A percentile compares a stretch with the other conserved stretches of the same genome.
These are phyloP conservation scores for Pseudopyrenochaeta lycopersici DNA, from an alignment of 2,329 filamentous ascomycete genomes.

Conservation along the genomic window DNA sequence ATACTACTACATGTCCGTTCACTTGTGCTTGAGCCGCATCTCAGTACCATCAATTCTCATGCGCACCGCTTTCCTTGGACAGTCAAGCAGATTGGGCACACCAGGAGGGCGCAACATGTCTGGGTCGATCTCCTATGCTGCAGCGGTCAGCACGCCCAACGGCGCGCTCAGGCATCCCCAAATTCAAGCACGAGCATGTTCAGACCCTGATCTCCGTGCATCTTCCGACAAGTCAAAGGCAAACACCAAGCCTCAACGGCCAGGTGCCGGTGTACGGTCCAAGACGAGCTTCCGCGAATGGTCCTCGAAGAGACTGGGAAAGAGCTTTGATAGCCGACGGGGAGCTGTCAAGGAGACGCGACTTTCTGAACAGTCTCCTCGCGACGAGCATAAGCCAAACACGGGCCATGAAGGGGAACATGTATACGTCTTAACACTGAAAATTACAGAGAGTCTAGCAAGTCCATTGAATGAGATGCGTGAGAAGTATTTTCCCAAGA, in stretches of 20 bases:
- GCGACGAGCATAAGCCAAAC: conserved; percentile 40
- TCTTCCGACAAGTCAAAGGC: conserved; percentile 13
- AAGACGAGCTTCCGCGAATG: conserved; percentile 26
- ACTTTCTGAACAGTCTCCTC: conserved; percentile 7
- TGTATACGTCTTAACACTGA: conserved; percentile 56
- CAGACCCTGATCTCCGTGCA: conserved; percentile 16
- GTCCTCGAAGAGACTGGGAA: conserved; percentile 15
- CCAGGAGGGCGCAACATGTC: conserved; percentile 8
- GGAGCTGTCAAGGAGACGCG: conserved; percentile 14
- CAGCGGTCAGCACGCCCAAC: conserved; percentile 28
- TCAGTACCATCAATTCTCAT: background rate
- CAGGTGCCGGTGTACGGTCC: conserved; percentile 16
- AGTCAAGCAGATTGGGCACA: background rate
- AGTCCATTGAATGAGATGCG: conserved; percentile 51
- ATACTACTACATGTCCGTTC: no score
- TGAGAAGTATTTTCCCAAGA: conserved; percentile 53
- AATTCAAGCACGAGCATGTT: conserved; percentile 18
- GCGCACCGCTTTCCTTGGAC: background rate
- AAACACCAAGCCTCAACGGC: conserved; percentile 14
- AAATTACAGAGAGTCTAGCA: conserved; percentile 50
- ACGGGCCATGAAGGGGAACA: conserved; percentile 41
- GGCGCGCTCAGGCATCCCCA: conserved; percentile 19
- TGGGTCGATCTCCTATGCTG: conserved; percentile 26
- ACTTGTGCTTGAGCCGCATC: no score
- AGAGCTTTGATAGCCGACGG: conserved; percentile 5